A percentile compares a stretch with the other conserved stretches of the same genome.
Conservation (phyloP, 2,329 filamentous ascomycete species). For the Verruconis gallopava region DNA sequence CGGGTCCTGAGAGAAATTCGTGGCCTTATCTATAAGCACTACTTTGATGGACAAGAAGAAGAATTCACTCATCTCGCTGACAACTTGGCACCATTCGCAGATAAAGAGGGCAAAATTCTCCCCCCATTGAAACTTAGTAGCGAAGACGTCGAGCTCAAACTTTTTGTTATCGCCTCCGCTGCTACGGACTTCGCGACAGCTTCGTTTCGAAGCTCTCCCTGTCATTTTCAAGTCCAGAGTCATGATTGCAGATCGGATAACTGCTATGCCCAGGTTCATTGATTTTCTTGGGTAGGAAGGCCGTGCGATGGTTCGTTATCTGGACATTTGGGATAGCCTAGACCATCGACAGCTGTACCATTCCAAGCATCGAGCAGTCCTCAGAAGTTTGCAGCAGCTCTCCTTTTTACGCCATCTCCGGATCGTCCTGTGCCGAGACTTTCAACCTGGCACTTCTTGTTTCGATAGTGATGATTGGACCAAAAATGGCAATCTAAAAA, state of each 20-base stretch:
- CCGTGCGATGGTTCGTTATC: neutral
- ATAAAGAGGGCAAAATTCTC: neutral
- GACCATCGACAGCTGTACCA: neutral
- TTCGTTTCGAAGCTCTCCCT: conserved; percentile 1
- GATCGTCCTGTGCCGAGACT: neutral
- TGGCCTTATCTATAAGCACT: neutral
- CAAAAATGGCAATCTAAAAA: neutral
- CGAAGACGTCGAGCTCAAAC: neutral
- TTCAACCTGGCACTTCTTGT: neutral
- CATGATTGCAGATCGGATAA: neutral
- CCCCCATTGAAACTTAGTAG: neutral
- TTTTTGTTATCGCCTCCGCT: neutral
- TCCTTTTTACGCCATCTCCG: neutral
- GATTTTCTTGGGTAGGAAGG: conserved; percentile 1
- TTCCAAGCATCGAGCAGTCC: neutral
- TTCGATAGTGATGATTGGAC: neutral
- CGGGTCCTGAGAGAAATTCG: neutral
- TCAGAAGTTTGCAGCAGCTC: neutral
- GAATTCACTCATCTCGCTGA: too few species aligned
- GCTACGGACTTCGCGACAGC: neutral
- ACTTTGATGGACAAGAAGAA: neutral
- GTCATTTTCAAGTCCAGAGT: neutral
- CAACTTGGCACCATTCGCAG: too few species aligned
- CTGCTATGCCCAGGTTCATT: neutral
- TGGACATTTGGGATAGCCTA: neutral